Percentiles rank a stretch among this genome's conserved stretches.
phyloP scores from a whole-genome alignment of 768 basidiomycete species.

The Pholiota microspora region DNA sequence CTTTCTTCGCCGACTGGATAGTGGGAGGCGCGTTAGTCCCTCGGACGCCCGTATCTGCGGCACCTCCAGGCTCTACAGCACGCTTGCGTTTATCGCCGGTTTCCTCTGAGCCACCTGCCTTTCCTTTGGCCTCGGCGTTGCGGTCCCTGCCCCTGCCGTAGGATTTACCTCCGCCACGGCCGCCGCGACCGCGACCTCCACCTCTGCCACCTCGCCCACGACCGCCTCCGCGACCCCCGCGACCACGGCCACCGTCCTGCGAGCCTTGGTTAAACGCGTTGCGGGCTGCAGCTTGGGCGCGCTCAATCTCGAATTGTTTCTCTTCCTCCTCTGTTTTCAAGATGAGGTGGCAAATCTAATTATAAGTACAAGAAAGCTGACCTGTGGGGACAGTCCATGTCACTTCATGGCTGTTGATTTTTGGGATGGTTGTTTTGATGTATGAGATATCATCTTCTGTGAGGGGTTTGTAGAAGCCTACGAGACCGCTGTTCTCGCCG shows the following conservation, averaged over 20 bases:
- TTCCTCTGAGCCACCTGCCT: conserved; percentile 37
- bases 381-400: conserved; percentile 65
- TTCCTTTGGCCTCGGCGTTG: conserved; percentile 34
- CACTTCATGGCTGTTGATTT: conserved; percentile 61
- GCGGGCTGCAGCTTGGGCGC: conserved; percentile 67
- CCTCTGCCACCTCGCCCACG: conserved; percentile 44
- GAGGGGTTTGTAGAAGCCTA: conserved; percentile 64
- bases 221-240: conserved; percentile 29
- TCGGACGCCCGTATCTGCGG: conserved; percentile 62
- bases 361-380: conserved; percentile 23
- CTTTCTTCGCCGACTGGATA: conserved; percentile 41
- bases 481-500: conserved; percentile 47
- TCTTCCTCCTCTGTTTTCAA: conserved; percentile 62
- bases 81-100: conserved; percentile 77
- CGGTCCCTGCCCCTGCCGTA: conserved; percentile 34
- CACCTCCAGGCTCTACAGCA: conserved; percentile 76
- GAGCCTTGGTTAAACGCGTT: conserved; percentile 38
- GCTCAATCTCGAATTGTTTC: conserved; percentile 70
- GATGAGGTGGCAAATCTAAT: no score
- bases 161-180: conserved; percentile 29
- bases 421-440: conserved; percentile 64
- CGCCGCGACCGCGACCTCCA: conserved; percentile 41
- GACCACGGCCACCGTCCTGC: conserved; percentile 21
- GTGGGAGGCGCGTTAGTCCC: conserved; percentile 59
- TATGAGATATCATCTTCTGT: conserved; percentile 71